Conservation (phyloP, 2,329 filamentous ascomycete species). For the Escovopsis sp. region DNA sequence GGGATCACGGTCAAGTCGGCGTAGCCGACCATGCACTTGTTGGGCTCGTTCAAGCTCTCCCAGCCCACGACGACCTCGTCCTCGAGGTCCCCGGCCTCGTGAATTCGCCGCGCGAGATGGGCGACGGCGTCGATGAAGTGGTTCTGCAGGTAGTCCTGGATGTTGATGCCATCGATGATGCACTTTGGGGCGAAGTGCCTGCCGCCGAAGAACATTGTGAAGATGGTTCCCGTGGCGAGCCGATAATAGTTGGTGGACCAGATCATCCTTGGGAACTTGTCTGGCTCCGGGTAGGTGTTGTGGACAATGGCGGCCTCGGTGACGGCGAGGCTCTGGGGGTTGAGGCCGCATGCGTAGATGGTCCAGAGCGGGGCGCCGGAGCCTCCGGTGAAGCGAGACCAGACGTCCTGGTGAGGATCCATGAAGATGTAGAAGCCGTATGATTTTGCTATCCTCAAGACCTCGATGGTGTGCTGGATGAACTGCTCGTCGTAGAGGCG, state of each 20-base stretch:
- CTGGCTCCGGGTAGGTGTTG: constrained; percentile 77
- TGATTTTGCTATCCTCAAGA: constrained; percentile 68
- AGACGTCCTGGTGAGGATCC: constrained; percentile 98
- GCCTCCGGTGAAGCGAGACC: constrained; percentile 87
- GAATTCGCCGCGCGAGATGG: constrained; percentile 70
- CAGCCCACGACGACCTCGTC: constrained; percentile 82
- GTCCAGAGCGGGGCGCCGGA: constrained; percentile 98
- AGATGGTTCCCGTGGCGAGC: constrained; percentile 76
- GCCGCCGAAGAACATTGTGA: constrained; percentile 87
- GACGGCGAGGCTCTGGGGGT: constrained; percentile 68
- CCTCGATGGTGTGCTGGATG: constrained; percentile 77
- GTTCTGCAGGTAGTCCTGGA: constrained; percentile 83
- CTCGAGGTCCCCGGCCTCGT: constrained; percentile 79
- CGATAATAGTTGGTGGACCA: constrained; percentile 97
- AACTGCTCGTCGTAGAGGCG: constrained; percentile 88
- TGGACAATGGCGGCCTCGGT: constrained; percentile 92
- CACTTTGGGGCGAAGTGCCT: constrained; percentile 90
- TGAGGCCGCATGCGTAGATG: constrained; percentile 80
- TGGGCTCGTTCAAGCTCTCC: constrained; percentile 94
- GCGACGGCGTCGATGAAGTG: constrained; percentile 72
- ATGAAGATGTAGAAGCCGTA: constrained; percentile 97
- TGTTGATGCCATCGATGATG: constrained; percentile 86
- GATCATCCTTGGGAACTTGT: constrained; percentile 92
- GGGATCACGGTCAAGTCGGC: constrained; percentile 71
- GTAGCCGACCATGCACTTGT: constrained; percentile 73